Evolutionary conservation across 768 basidiomycete species (phyloP).

Genomic region (Boletus sensibilis): DNA sequence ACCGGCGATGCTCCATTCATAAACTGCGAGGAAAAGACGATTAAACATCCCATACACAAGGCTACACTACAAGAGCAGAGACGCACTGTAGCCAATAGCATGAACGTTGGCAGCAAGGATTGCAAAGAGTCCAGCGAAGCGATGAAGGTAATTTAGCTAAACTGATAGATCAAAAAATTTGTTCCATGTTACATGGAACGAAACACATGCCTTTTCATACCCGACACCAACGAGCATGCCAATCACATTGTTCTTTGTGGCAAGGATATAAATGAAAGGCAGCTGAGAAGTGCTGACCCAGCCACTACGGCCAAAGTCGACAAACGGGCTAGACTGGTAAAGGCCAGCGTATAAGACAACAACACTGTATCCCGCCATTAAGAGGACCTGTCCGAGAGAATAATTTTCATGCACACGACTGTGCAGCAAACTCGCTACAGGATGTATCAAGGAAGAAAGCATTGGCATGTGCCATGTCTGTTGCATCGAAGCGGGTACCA

Average conservation of each 20-base stretch:
- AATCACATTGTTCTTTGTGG: slow-evolving; percentile 68
- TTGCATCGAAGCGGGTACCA: neutral
- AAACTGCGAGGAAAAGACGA: slow-evolving; percentile 41
- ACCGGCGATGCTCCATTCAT: slow-evolving; percentile 50
- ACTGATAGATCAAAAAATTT: neutral
- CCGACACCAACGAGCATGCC: slow-evolving; percentile 57
- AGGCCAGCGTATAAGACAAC: slow-evolving; percentile 48
- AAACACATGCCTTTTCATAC: slow-evolving; percentile 58
- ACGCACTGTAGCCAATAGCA: slow-evolving; percentile 54
- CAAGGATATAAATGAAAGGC: slow-evolving; percentile 61
- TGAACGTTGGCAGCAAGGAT: slow-evolving; percentile 61
- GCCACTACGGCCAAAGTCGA: slow-evolving; percentile 47
- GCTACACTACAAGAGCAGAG: neutral
- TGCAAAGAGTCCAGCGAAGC: slow-evolving; percentile 57
- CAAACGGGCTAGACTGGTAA: slow-evolving; percentile 51
- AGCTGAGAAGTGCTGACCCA: slow-evolving; percentile 58
- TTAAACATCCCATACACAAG: neutral
- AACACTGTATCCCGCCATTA: slow-evolving; percentile 47
- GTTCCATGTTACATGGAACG: neutral
- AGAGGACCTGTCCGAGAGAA: slow-evolving; percentile 48
- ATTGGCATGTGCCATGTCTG: slow-evolving; percentile 35
- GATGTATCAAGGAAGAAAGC: slow-evolving; percentile 43
- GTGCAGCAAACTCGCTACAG: slow-evolving; percentile 43
- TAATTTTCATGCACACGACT: slow-evolving; percentile 46
- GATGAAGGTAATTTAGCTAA: slow-evolving; percentile 75